Evolutionary conservation across 441 rosid genomes (phyloP), one percentile per base, ranked within the genome.

Genomic region (Corymbia citriodora): DNA sequence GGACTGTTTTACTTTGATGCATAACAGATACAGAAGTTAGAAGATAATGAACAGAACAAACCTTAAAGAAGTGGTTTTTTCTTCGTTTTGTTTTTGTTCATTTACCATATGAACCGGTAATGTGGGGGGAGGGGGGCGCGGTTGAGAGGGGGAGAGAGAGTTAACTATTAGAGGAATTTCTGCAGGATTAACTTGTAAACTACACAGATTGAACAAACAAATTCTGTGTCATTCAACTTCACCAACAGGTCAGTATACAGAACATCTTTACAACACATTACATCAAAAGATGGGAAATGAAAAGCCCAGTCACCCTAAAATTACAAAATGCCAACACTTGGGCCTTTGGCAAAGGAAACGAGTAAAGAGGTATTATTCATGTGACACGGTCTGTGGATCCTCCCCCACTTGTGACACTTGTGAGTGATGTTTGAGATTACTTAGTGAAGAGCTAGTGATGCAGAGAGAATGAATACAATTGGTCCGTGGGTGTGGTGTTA

Each of bases 241-340:
- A 79, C 52, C 85, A 23, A 12, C 52, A 45, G n/a, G 18, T 79
- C 52, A 79, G 85, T 79, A 6, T 40, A 21, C 85, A 23, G n/a
- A 63, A 29, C 33, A 79, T 79, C 50, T 23, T 3, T 40, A 25
- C 40, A 40, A 27, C 52, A 79, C 49, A 40, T 45, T n/a, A 23
- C n/a, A 23, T 79, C 52, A 79, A 52, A 45, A 25, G 45, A 79
- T 17, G 85, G 85, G n/a, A 61, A 89, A 74, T 23, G 15, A 55
- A 89, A 54, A 55, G 72, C 87, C 90, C 79, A 87, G 45, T 89
- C 90, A 40, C 79, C 72, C 90, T 89, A 48, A 23, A 74, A n/a
- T 53, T 79, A 54, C 87, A 74, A 79, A 89, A 89, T n/a, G 90
- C 55, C 87, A 65, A 79, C 81, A 5, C 55, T 4, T 18, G 87